phyloP scores from a whole-genome alignment of 768 basidiomycete species.

The Boletus bicolor region DNA sequence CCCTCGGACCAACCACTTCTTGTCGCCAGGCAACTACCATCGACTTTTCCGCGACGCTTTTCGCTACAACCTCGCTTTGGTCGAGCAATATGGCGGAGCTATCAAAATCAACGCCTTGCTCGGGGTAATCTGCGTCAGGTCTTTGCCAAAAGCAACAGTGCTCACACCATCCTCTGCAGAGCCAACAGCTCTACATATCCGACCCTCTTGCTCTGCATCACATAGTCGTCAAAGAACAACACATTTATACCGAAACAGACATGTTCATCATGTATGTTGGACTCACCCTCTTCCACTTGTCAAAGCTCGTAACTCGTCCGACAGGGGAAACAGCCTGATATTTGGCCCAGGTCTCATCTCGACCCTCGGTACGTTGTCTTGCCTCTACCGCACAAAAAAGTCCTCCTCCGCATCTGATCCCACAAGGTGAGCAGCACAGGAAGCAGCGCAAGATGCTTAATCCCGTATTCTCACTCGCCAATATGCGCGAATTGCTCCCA shows the following conservation, averaged over 20 bases:
- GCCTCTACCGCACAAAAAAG: not conserved
- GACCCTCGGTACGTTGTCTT: slow-evolving; percentile 31
- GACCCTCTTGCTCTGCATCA: slow-evolving; percentile 39
- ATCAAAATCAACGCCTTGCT: slow-evolving; percentile 35
- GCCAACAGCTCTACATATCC: slow-evolving; percentile 33
- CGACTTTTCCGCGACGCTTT: slow-evolving; percentile 33
- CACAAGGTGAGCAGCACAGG: slow-evolving; percentile 28
- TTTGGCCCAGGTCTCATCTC: slow-evolving; percentile 39
- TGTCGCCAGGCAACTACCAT: slow-evolving; percentile 30
- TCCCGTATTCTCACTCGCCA: slow-evolving; percentile 31
- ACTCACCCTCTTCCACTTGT: not conserved
- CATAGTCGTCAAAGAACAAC: slow-evolving; percentile 36
- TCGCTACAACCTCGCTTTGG: slow-evolving; percentile 31
- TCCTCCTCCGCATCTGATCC: not conserved
- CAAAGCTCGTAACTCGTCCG: not conserved
- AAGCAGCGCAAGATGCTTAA: slow-evolving; percentile 35
- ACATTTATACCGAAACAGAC: slow-evolving; percentile 37
- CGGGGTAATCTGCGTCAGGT: slow-evolving; percentile 22
- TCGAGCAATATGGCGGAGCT: slow-evolving; percentile 32
- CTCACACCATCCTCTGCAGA: slow-evolving; percentile 10
- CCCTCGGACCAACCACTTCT: not conserved
- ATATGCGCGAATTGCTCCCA: slow-evolving; percentile 31
- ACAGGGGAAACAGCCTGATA: slow-evolving; percentile 29
- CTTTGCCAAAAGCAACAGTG: not conserved
- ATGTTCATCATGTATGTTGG: slow-evolving; percentile 32